These are phyloP conservation scores for Pluteus cervinus DNA, from an alignment of 768 basidiomycete species.

Conservation along the genomic window DNA sequence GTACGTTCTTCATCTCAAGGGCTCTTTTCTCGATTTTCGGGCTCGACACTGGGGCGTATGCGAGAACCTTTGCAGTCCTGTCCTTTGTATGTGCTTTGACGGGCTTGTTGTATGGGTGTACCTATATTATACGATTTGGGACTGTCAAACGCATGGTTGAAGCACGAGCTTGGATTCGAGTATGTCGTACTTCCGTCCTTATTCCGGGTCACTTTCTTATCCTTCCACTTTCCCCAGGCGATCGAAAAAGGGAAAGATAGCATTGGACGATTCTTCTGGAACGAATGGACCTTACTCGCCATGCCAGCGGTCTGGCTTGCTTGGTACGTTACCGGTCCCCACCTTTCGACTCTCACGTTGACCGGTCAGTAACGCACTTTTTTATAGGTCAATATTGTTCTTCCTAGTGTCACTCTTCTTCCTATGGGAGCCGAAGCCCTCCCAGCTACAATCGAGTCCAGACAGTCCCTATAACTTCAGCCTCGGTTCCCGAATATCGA, in stretches of 20 bases:
- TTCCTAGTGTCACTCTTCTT: constrained; percentile 59
- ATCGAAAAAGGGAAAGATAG: constrained; percentile 53
- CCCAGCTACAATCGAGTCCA: no score
- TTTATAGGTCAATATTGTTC: constrained; percentile 55
- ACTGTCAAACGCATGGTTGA: constrained; percentile 69
- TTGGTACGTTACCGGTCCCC: constrained; percentile 34
- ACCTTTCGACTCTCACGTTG: background rate
- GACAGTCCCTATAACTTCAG: no score
- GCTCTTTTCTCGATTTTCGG: constrained; percentile 71
- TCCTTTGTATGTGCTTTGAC: constrained; percentile 63
- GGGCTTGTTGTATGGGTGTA: constrained; percentile 68
- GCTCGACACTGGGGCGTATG: constrained; percentile 45
- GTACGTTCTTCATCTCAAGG: constrained; percentile 22
- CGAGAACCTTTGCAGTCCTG: constrained; percentile 54
- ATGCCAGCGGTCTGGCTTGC: constrained; percentile 68
- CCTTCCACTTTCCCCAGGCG: no score
- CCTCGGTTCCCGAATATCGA: no score
- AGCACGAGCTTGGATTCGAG: constrained; percentile 70
- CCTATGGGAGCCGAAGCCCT: no score
- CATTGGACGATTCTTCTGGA: constrained; percentile 29
- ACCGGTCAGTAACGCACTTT: background rate
- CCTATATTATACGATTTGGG: constrained; percentile 67
- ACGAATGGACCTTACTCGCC: constrained; percentile 28
- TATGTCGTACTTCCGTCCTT: constrained; percentile 21
- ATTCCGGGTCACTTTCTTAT: no score